Base-by-base conservation (phyloP, 2,329 filamentous ascomycete species). In the Onygena corvina region DNA sequence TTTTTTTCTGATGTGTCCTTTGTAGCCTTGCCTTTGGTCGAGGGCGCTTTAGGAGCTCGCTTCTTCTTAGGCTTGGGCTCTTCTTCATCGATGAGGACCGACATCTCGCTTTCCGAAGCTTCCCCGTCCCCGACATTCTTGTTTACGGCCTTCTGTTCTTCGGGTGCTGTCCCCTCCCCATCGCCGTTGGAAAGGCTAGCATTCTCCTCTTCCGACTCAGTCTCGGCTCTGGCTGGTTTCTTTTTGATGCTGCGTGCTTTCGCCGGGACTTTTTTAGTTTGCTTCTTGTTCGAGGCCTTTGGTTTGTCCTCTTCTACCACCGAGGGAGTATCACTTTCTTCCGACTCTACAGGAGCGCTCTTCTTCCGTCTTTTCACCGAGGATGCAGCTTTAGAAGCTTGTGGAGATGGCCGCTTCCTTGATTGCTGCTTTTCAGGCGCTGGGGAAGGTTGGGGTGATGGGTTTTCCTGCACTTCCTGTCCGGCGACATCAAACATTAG, bases 31-130 rank as follows among this genome's bases (percentile, higher is more conserved):
- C 33, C 58, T 47, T 25, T 55, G 14, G 6, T 29, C 52, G 53
- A 33, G 12, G 52, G 56, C 12, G 50, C 61, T 61, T 30, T 54
- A 27, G 33, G 47, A 64, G 58, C 5, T 55, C 54, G 52, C 61
- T 61, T 42, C 56, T 61, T 65, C 48, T 62, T 59, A 25, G 57
- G 57, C 56, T 77, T 78, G 7, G 79, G 77, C 2, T 72, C 73
- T 54, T 72, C 73, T 54, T 90, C 85, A 60, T 94, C 89, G 34
- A 92, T 70, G n/a, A 94, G 74, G 3, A 78, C 75, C 0, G 85
- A 90, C 64, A 87, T 70, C 48, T 85, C 82, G 59, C 75, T 81
- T 42, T 81, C 76, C 0, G 76, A 77, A 11, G 52, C 48, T 14
- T 56, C 50, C 46, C 14, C 47, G 29, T 29, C 35, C 30, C 40